Evolutionary conservation across 2,329 filamentous ascomycete genomes (phyloP).

Genomic region (Paecilomyces formosus): DNA sequence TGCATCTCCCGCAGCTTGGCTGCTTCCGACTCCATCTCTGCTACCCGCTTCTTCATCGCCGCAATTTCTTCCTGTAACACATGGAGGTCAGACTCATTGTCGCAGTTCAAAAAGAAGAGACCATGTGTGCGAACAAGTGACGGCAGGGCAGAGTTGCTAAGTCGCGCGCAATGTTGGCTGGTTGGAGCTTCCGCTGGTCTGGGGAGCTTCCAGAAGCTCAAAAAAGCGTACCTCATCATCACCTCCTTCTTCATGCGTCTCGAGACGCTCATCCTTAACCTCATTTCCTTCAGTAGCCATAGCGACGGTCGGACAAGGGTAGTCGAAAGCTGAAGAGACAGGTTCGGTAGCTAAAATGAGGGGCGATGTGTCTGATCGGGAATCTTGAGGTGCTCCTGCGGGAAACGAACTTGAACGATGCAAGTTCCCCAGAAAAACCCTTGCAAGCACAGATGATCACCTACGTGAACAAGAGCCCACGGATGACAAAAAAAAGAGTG

Average conservation of each 20-base stretch:
- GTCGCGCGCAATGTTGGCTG: neutral
- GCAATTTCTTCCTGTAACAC: constrained; percentile 63
- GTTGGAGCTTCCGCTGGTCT: neutral
- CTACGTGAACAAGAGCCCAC: neutral
- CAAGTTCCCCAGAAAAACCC: neutral
- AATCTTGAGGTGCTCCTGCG: neutral
- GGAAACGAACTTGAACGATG: neutral
- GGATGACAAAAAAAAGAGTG: neutral
- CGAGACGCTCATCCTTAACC: constrained; percentile 30
- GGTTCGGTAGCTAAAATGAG: neutral
- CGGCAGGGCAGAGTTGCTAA: neutral
- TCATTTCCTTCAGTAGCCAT: constrained; percentile 31
- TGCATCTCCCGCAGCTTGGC: constrained; percentile 84
- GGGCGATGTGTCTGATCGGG: neutral
- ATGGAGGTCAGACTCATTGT: neutral
- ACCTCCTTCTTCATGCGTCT: constrained; percentile 31
- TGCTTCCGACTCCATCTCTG: constrained; percentile 86
- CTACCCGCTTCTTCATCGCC: constrained; percentile 78
- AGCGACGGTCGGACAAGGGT: constrained; percentile 1
- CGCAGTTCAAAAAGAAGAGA: neutral
- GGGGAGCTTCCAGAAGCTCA: neutral
- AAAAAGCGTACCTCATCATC: constrained; percentile 37
- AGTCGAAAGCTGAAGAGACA: neutral
- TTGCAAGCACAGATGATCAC: neutral
- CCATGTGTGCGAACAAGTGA: neutral